Conservation (phyloP, 805 yeast species). For the Limtongia smithiae region DNA sequence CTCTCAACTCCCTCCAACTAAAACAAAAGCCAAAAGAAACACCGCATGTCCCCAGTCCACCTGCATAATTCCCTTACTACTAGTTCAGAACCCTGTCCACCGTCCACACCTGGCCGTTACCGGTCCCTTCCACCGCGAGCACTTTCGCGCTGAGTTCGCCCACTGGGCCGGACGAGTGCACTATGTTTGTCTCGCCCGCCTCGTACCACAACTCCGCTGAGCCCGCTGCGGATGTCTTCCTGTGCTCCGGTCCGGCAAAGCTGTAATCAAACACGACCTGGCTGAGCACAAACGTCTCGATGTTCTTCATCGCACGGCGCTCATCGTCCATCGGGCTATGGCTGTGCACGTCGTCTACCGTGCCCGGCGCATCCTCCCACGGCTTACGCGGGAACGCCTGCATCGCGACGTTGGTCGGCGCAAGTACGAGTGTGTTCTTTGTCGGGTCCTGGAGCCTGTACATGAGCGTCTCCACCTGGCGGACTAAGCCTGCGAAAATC, state of each 20-base stretch:
- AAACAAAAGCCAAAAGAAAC: too few relatives aligned
- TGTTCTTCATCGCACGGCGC: constrained; percentile 48
- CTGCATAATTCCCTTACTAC: too few relatives aligned
- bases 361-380: constrained; percentile 72
- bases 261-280: constrained; percentile 49
- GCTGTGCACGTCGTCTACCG: constrained; percentile 36
- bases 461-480: constrained; percentile 53
- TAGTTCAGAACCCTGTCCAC: constrained; percentile 18
- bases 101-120: constrained; percentile 37
- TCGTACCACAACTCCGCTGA: constrained; percentile 23
- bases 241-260: constrained; percentile 13
- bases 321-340: constrained; percentile 46
- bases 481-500: constrained; percentile 65
- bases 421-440: constrained; percentile 53
- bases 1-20: too few relatives aligned
- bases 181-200: constrained; percentile 12
- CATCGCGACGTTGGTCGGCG: constrained; percentile 68
- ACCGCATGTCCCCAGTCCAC: too few relatives aligned
- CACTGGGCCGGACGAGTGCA: constrained; percentile 6
- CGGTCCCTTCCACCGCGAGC: constrained; percentile 24
- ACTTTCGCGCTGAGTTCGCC: constrained; percentile 28
- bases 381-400: constrained; percentile 55
- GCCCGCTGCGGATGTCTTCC: constrained; percentile 18
- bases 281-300: constrained; percentile 55
- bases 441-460: constrained; percentile 46